phyloP scores from a whole-genome alignment of 768 basidiomycete species.

The Podaxis sp. region DNA sequence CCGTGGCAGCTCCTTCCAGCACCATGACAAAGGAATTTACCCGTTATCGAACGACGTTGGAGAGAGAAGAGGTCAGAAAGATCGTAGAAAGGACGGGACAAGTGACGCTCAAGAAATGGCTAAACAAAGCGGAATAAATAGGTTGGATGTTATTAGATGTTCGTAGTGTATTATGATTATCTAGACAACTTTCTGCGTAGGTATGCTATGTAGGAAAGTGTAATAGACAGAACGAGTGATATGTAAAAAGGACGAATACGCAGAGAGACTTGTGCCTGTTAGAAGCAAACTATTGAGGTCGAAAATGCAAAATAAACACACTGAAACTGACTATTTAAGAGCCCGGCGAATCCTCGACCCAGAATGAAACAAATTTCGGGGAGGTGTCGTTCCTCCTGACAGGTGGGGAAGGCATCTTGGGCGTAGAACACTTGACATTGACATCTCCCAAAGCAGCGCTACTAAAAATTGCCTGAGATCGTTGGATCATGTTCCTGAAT shows the following conservation, averaged over 20 bases:
- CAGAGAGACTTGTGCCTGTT: background rate
- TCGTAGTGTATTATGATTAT: slow-evolving; percentile 10
- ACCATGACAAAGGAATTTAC: slow-evolving; percentile 67
- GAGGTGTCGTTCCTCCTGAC: background rate
- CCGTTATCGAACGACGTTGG: slow-evolving; percentile 68
- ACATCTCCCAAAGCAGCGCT: background rate
- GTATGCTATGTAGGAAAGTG: background rate
- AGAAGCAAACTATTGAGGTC: background rate
- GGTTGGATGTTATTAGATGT: background rate
- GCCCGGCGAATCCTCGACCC: slow-evolving; percentile 3
- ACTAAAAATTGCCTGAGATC: slow-evolving; percentile 22
- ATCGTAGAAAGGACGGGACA: slow-evolving; percentile 67
- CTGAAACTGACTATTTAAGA: background rate
- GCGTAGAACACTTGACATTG: slow-evolving; percentile 4
- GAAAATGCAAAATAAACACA: background rate
- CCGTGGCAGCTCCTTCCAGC: slow-evolving; percentile 45
- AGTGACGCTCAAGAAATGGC: slow-evolving; percentile 76
- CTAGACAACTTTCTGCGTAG: background rate
- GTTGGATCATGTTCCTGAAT: slow-evolving; percentile 45
- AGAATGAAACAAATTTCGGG: background rate
- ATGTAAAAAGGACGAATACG: background rate
- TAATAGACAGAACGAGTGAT: slow-evolving; percentile 1
- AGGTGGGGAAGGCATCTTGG: background rate
- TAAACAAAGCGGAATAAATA: slow-evolving; percentile 51
- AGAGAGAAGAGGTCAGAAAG: slow-evolving; percentile 64